Evolutionary conservation across 164 flowering plant species (phyloP), one percentile per base, ranked within the genome.

Genomic region (Aristolochia fimbriata): DNA sequence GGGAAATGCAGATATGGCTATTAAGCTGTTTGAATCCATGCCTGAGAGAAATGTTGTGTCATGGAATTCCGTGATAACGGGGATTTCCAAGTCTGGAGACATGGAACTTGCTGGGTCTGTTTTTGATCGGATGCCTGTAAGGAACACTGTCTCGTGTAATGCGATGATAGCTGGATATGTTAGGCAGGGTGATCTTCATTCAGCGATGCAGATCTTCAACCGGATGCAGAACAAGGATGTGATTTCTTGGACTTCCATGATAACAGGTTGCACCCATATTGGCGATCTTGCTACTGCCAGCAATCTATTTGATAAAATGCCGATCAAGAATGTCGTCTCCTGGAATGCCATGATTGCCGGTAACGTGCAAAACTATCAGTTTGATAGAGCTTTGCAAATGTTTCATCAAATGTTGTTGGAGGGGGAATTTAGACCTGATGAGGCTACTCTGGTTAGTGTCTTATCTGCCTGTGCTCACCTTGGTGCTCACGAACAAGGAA

Each of bases 331-430:
- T 69, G 76, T 70, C 33, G 70, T 80, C 16, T 69, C 84, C 0
- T 83, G 87, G 81, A 83, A 76, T 59, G 77, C 83, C 4, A 73
- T 81, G 78, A 77, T 83, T 31, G 30, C 85, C 0, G 83, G 83
- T 2, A 74, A 71, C 59, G 78, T 74, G 65, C 78, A 78, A 31
- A 80, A 72, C 47, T 65, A 49, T 47, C 59, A 45, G 68, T 82
- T 74, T 61, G 76, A 80, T 62, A 56, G 67, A 61, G 83, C 83
- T 62, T 71, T 78, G 55, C 5, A 13, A 3, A 24, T 72, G 14
- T 80, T 80, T 55, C 72, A 65, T 47, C 22, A 59, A 51, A 75
- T 83, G 87, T 47, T 78, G 57, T 51, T 65, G n/a, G 60, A 66
- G 60, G 76, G 75, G 10, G 62, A 70, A 49, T 73, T 70, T 62